phyloP scores from a whole-genome alignment of 768 basidiomycete species.

The Leucogyrophana mollusca region DNA sequence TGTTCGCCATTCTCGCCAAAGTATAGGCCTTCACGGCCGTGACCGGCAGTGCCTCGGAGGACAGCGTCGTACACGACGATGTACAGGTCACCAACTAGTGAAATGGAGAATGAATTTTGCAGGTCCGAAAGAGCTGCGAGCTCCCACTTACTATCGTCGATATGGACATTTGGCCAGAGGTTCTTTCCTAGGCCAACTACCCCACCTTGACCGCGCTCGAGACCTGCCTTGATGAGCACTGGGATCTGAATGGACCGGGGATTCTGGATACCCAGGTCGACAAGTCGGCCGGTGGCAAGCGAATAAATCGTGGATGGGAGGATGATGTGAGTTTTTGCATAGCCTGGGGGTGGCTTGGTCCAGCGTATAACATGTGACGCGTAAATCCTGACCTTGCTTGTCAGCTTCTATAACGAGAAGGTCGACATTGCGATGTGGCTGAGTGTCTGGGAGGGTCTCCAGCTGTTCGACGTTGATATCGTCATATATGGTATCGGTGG shows the following conservation, averaged over 20 bases:
- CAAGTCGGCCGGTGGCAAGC: conserved; percentile 44
- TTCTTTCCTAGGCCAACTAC: conserved; percentile 58
- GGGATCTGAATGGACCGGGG: conserved; percentile 54
- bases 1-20: conserved; percentile 54
- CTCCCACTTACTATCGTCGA: conserved; percentile 43
- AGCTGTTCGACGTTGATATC: conserved; percentile 48
- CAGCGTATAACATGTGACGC: no score
- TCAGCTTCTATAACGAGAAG: conserved; percentile 45
- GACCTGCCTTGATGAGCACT: conserved; percentile 38
- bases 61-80: conserved; percentile 39
- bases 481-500: conserved; percentile 41
- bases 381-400: conserved; percentile 39
- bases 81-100: conserved; percentile 44
- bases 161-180: conserved; percentile 60
- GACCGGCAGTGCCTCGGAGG: conserved; percentile 25
- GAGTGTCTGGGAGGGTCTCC: conserved; percentile 41
- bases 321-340: conserved; percentile 50
- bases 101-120: not conserved
- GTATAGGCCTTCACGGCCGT: conserved; percentile 53
- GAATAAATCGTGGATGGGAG: conserved; percentile 60
- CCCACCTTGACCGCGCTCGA: conserved; percentile 50
- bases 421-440: conserved; percentile 51
- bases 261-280: conserved; percentile 53
- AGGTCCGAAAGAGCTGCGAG: conserved; percentile 5
- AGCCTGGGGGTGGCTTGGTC: no score